These are phyloP conservation scores for Phytopythium aichiense DNA, from an alignment of 352 stramenopile genomes.

Conservation along the genomic window DNA sequence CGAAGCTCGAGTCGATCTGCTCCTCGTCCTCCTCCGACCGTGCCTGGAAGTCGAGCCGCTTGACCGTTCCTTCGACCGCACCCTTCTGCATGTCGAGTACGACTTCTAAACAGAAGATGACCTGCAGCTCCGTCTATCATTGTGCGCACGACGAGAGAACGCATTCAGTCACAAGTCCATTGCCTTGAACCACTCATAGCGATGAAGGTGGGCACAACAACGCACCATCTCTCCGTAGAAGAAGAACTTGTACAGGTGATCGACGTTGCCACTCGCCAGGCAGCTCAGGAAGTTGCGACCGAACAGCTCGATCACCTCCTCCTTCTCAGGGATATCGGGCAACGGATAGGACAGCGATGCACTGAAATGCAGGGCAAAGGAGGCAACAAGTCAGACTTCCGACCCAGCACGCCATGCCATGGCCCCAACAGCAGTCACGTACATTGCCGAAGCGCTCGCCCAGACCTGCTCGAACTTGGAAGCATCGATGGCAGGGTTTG, in stretches of 20 bases:
- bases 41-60: constrained; percentile 60
- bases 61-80: constrained; percentile 57
- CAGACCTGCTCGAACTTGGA: constrained; percentile 80
- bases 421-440: constrained; percentile 19
- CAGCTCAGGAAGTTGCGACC: constrained; percentile 65
- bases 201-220: constrained; percentile 3
- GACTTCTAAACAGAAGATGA: constrained; percentile 81
- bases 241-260: constrained; percentile 83
- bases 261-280: constrained; percentile 68
- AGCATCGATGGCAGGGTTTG: constrained; percentile 59
- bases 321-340: constrained; percentile 57
- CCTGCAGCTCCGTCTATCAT: constrained; percentile 67
- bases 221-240: constrained; percentile 84
- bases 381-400: constrained; percentile 3
- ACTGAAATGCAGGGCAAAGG: constrained; percentile 12
- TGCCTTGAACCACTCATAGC: not conserved
- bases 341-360: constrained; percentile 45
- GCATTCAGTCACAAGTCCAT: not conserved
- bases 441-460: constrained; percentile 68
- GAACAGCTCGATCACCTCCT: constrained; percentile 77
- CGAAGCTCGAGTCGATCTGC: constrained; percentile 83
- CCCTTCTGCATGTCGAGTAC: constrained; percentile 57
- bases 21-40: constrained; percentile 61
- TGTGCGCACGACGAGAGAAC: not conserved
- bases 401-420: not conserved